Evolutionary conservation across 2,329 filamentous ascomycete species (phyloP).

Genomic region (Beauveria scarabaeidicola): DNA sequence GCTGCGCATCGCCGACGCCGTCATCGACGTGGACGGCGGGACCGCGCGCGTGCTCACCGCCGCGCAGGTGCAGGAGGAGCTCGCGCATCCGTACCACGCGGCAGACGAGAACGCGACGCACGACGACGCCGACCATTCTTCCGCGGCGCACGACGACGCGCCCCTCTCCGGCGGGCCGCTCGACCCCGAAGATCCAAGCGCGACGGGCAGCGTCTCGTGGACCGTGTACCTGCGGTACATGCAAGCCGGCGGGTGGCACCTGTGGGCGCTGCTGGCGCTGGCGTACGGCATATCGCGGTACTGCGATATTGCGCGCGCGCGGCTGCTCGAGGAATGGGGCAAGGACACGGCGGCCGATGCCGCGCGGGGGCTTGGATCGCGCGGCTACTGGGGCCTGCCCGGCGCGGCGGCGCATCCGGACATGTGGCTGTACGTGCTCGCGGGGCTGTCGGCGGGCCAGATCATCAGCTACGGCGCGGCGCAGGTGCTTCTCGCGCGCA

Average conservation of each 20-base stretch:
- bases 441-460: slow-evolving; percentile 54
- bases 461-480: slow-evolving; percentile 52
- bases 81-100: slow-evolving; percentile 28
- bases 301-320: slow-evolving; percentile 58
- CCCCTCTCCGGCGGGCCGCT: slow-evolving; percentile 16
- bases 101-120: slow-evolving; percentile 20
- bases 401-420: slow-evolving; percentile 56
- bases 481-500: slow-evolving; percentile 62
- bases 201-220: slow-evolving; percentile 62
- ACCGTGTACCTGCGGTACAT: slow-evolving; percentile 80
- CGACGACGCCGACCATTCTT: slow-evolving; percentile 20
- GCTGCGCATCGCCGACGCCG: slow-evolving; percentile 61
- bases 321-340: slow-evolving; percentile 83
- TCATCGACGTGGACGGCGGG: slow-evolving; percentile 61
- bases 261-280: slow-evolving; percentile 60
- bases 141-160: slow-evolving; percentile 15
- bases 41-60: slow-evolving; percentile 40
- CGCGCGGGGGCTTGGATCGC: no score
- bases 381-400: slow-evolving; percentile 36
- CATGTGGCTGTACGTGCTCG: slow-evolving; percentile 68
- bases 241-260: slow-evolving; percentile 65
- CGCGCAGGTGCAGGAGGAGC: slow-evolving; percentile 34
- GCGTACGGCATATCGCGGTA: slow-evolving; percentile 56
- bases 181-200: slow-evolving; percentile 25
- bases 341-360: slow-evolving; percentile 38